These are phyloP conservation scores for Globisporangium perplexum DNA, from an alignment of 352 stramenopile genomes.

Conservation along the genomic window DNA sequence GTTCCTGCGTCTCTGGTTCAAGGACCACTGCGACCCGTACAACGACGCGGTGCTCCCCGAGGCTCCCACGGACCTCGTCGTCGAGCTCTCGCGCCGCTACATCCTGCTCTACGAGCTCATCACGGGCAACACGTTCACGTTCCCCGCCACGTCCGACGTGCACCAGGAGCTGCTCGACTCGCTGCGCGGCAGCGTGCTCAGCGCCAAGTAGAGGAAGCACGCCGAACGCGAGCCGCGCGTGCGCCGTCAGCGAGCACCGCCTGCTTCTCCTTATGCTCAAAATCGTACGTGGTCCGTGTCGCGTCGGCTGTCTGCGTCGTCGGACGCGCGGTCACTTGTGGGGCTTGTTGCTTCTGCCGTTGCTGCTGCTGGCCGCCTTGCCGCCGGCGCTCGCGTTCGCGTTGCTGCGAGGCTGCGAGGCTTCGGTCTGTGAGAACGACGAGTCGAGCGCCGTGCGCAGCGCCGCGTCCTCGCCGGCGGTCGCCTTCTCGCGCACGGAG, in stretches of 20 bases:
- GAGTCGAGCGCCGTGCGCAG: conserved; percentile 6
- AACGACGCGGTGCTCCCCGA: conserved; percentile 94
- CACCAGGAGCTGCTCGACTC: conserved; percentile 46
- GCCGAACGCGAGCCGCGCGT: too few relatives aligned
- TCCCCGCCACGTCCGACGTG: conserved; percentile 34
- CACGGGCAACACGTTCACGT: conserved; percentile 93
- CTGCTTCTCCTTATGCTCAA: too few relatives aligned
- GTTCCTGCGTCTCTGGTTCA: conserved; percentile 98
- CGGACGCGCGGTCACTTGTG: too few relatives aligned
- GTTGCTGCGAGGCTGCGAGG: neutral
- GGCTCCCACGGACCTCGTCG: conserved; percentile 94
- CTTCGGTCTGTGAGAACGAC: conserved; percentile 19
- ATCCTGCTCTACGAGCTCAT: conserved; percentile 99
- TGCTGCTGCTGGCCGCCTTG: neutral
- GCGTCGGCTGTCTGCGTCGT: too few relatives aligned
- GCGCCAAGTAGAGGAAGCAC: conserved; percentile 9
- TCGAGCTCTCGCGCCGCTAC: conserved; percentile 95
- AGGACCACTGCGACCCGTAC: conserved; percentile 98
- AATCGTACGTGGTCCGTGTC: too few relatives aligned
- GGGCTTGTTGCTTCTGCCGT: too few relatives aligned
- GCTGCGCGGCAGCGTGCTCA: conserved; percentile 29
- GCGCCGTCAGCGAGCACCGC: too few relatives aligned
- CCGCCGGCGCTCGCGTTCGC: neutral
- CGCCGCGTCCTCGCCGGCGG: neutral
- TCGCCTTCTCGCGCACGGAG: conserved; percentile 1